Conservation (phyloP, 1,284 basidiomycete genomes). For the Psilocybe mexicana region DNA sequence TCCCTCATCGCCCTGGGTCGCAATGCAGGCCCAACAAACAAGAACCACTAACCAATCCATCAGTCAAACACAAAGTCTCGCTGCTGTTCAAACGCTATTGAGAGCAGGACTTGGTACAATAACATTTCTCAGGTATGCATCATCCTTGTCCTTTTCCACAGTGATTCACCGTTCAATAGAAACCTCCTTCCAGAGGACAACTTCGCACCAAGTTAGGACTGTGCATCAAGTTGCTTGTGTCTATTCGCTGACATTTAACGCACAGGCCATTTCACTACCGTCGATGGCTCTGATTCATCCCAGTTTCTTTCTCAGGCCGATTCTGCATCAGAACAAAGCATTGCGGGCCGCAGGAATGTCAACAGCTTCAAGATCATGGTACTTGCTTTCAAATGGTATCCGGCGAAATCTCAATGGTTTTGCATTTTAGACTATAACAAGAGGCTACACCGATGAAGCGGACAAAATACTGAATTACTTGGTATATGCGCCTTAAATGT, state of each 20-base stretch:
- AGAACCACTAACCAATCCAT: constrained; percentile 41
- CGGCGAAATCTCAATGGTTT: neutral
- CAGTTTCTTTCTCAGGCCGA: constrained; percentile 35
- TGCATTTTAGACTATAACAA: constrained; percentile 56
- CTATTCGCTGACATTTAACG: constrained; percentile 12
- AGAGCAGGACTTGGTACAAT: constrained; percentile 76
- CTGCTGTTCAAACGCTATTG: constrained; percentile 69
- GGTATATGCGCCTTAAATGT: constrained; percentile 38
- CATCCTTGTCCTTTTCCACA: constrained; percentile 2
- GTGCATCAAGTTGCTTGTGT: neutral
- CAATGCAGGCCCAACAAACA: constrained; percentile 36
- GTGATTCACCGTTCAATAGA: constrained; percentile 34
- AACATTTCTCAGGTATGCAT: constrained; percentile 63
- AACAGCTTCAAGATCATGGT: constrained; percentile 60
- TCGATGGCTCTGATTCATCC: constrained; percentile 43
- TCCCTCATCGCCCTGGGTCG: neutral
- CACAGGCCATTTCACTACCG: constrained; percentile 56
- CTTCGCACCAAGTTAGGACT: constrained; percentile 62
- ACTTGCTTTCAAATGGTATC: neutral
- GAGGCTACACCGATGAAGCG: constrained; percentile 77
- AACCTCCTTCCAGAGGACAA: constrained; percentile 78
- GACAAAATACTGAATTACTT: constrained; percentile 78
- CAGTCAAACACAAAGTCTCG: constrained; percentile 62
- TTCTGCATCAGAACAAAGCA: constrained; percentile 31
- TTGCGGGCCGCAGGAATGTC: constrained; percentile 39